These are phyloP conservation scores for Groenewaldozyma tartarivorans DNA, from an alignment of 805 yeast genomes.

Conservation along the genomic window DNA sequence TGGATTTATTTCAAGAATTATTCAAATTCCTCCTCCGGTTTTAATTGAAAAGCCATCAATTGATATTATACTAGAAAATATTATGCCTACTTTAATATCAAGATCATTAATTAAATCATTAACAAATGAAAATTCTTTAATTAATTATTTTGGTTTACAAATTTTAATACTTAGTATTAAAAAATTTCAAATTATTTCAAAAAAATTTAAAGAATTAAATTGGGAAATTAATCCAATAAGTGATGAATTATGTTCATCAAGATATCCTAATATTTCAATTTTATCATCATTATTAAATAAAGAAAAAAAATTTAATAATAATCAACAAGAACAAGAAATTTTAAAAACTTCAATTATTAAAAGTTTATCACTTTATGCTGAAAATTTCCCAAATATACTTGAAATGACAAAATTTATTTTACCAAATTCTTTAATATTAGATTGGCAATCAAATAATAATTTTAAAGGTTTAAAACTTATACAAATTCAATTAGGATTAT, in stretches of 20 bases:
- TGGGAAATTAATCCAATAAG: conserved; percentile 34
- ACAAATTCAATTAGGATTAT: conserved; percentile 37
- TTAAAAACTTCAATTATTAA: conserved; percentile 2
- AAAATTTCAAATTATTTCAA: conserved; percentile 39
- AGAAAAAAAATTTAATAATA: too few species aligned
- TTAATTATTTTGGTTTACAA: conserved; percentile 58
- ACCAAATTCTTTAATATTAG: conserved; percentile 5
- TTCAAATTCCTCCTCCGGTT: conserved; percentile 47
- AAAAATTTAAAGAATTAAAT: conserved; percentile 29
- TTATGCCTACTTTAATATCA: conserved; percentile 58
- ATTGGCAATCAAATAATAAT: conserved; percentile 3
- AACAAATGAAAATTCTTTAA: conserved; percentile 35
- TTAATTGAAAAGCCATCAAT: conserved; percentile 27
- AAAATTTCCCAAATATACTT: conserved; percentile 5
- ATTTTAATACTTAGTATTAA: conserved; percentile 43
- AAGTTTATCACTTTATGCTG: conserved; percentile 2
- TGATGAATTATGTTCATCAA: conserved; percentile 25
- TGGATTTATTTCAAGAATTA: conserved; percentile 47
- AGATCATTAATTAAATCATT: conserved; percentile 50
- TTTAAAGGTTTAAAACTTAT: conserved; percentile 2
- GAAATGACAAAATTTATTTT: background rate
- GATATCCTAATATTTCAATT: conserved; percentile 26
- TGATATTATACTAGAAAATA: conserved; percentile 39
- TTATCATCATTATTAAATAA: background rate
- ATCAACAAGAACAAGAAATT: conserved; percentile 1